Percentiles rank a stretch among this genome's conserved stretches.
These are phyloP conservation scores for Madurella fahalii DNA, from an alignment of 2,329 filamentous ascomycete genomes.

Conservation along the genomic window DNA sequence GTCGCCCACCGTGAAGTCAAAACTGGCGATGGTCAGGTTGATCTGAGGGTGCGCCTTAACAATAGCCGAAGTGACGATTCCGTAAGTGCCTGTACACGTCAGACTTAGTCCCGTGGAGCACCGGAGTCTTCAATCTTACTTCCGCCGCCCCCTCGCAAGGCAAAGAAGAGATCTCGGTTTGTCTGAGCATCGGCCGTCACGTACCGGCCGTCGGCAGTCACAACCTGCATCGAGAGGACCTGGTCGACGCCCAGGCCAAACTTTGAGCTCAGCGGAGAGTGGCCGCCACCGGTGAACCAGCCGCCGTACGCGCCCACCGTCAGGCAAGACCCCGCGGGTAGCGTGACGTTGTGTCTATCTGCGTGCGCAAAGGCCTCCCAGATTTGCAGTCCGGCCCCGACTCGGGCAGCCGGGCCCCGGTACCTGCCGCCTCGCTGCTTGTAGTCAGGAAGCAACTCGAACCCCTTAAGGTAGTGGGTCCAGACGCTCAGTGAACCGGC, in stretches of 20 bases:
- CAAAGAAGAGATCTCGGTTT: constrained; percentile 40
- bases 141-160: constrained; percentile 36
- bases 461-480: constrained; percentile 49
- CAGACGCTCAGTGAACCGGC: constrained; percentile 51
- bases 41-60: constrained; percentile 22
- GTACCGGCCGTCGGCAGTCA: constrained; percentile 42
- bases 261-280: constrained; percentile 42
- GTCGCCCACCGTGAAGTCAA: constrained; percentile 17
- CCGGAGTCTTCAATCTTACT: constrained; percentile 11
- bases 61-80: constrained; percentile 22
- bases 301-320: constrained; percentile 45
- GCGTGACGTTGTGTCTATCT: constrained; percentile 11
- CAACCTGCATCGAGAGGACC: constrained; percentile 43
- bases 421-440: constrained; percentile 32
- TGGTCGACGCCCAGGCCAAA: constrained; percentile 52
- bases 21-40: constrained; percentile 11
- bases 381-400: constrained; percentile 41
- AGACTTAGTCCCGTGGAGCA: not conserved
- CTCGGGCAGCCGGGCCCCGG: constrained; percentile 41
- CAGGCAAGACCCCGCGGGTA: constrained; percentile 19
- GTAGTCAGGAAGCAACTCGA: constrained; percentile 35
- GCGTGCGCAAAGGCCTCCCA: constrained; percentile 9
- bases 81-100: constrained; percentile 16
- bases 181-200: constrained; percentile 40
- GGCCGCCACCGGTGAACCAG: constrained; percentile 49